These are phyloP conservation scores for Ustilago esculenta DNA, from an alignment of 1,284 basidiomycete genomes.

Conservation along the genomic window DNA sequence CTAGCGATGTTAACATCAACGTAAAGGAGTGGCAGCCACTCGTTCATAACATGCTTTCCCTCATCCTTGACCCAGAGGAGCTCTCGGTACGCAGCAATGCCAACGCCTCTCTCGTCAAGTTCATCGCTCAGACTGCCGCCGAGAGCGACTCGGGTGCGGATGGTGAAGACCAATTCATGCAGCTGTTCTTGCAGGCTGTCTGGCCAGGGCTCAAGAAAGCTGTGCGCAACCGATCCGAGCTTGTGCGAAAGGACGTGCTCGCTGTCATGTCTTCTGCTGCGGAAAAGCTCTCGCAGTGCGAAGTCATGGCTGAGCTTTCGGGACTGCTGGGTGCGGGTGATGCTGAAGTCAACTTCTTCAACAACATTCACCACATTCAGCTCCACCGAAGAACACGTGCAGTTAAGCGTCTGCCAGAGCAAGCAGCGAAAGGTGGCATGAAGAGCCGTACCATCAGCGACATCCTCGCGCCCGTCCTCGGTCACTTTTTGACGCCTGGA, in stretches of 20 bases:
- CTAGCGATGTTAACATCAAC: conserved; percentile 70
- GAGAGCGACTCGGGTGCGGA: conserved; percentile 24
- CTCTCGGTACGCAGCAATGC: conserved; percentile 87
- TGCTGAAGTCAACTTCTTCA: conserved; percentile 95
- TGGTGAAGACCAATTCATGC: conserved; percentile 15
- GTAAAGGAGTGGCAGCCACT: conserved; percentile 80
- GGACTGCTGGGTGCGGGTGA: conserved; percentile 87
- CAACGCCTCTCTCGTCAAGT: conserved; percentile 79
- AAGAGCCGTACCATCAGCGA: conserved; percentile 80
- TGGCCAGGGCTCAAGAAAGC: conserved; percentile 85
- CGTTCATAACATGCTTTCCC: conserved; percentile 84
- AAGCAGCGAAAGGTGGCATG: conserved; percentile 77
- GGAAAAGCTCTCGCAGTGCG: conserved; percentile 70
- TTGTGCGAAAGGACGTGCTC: conserved; percentile 88
- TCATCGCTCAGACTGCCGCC: conserved; percentile 70
- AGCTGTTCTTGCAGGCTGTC: conserved; percentile 75
- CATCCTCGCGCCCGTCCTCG: conserved; percentile 86
- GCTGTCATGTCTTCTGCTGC: conserved; percentile 82
- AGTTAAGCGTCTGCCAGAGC: conserved; percentile 83
- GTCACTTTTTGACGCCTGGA: conserved; percentile 76
- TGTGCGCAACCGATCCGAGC: conserved; percentile 81
- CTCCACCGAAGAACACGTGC: conserved; percentile 89
- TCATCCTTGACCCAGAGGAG: conserved; percentile 89
- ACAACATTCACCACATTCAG: conserved; percentile 95
- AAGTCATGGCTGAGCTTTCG: conserved; percentile 79